Percentiles rank a stretch among this genome's conserved stretches.
These are phyloP conservation scores for Teunomyces aglyptinius DNA, from an alignment of 805 yeast genomes.

Conservation along the genomic window DNA sequence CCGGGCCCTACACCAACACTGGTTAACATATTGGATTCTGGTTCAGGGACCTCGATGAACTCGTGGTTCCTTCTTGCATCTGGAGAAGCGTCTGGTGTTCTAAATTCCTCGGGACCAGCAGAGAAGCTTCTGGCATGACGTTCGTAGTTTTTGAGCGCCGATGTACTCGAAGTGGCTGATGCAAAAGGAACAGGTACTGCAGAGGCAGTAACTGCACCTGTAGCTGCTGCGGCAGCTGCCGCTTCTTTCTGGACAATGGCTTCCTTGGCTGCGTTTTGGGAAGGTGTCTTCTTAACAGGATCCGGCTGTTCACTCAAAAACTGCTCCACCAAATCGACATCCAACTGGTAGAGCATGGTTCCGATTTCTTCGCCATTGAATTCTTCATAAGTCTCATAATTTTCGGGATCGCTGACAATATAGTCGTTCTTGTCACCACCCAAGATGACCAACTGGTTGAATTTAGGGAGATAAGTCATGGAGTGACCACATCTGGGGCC, in stretches of 20 bases:
- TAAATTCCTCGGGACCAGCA: slow-evolving; percentile 30
- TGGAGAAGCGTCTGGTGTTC: slow-evolving; percentile 22
- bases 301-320: slow-evolving; percentile 11
- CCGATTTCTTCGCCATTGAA: slow-evolving; percentile 51
- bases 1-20: slow-evolving; percentile 4
- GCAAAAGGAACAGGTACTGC: slow-evolving; percentile 18
- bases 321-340: slow-evolving; percentile 43
- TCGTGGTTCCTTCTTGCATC: slow-evolving; percentile 16
- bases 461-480: slow-evolving; percentile 63
- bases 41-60: slow-evolving; percentile 30
- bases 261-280: slow-evolving; percentile 1
- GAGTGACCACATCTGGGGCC: slow-evolving; percentile 92
- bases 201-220: slow-evolving; percentile 21
- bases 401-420: slow-evolving; percentile 45
- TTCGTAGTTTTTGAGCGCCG: slow-evolving; percentile 12
- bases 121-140: slow-evolving; percentile 38
- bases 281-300: not conserved
- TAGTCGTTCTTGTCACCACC: slow-evolving; percentile 88
- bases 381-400: slow-evolving; percentile 52
- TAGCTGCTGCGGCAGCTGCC: slow-evolving; percentile 11
- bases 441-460: slow-evolving; percentile 74
- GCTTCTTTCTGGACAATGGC: slow-evolving; percentile 1
- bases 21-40: slow-evolving; percentile 18
- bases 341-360: slow-evolving; percentile 63
- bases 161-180: slow-evolving; percentile 11